A percentile compares a stretch with the other conserved stretches of the same genome.
These are phyloP conservation scores for Thermomucor indicae-seudaticae DNA, from an alignment of 371 early-diverging fungal genomes.

Conservation along the genomic window DNA sequence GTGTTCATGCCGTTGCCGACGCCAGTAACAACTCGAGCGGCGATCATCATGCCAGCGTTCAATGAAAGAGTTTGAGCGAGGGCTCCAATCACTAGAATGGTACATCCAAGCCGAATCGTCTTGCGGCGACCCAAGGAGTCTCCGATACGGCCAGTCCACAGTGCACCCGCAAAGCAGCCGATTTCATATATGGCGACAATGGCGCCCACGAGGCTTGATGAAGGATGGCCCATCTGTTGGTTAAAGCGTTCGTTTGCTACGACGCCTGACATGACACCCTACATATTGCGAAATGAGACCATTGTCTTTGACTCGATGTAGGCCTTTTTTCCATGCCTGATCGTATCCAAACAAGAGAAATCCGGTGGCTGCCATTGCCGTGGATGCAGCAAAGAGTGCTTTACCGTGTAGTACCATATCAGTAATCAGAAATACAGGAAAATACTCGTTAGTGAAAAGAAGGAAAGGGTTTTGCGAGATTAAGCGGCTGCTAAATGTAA, in stretches of 20 bases:
- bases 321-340: constrained; percentile 20
- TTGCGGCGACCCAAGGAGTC: constrained; percentile 31
- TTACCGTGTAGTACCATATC: constrained; percentile 23
- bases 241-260: constrained; percentile 28
- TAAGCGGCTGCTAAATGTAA: too few relatives aligned
- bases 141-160: constrained; percentile 20
- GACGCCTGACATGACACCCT: constrained; percentile 48
- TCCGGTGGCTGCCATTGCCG: constrained; percentile 41
- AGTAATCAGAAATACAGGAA: constrained; percentile 1
- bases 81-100: constrained; percentile 27
- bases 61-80: constrained; percentile 29
- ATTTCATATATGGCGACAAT: constrained; percentile 33
- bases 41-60: constrained; percentile 30
- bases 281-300: background rate
- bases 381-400: constrained; percentile 32
- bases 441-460: too few relatives aligned
- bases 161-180: constrained; percentile 27
- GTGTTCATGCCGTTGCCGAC: constrained; percentile 47
- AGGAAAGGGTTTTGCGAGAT: too few relatives aligned
- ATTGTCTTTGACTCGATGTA: background rate
- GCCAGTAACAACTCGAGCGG: constrained; percentile 46
- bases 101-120: constrained; percentile 29
- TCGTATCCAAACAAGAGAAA: constrained; percentile 51
- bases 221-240: constrained; percentile 29
- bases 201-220: constrained; percentile 23